Conservation (phyloP, 371 early-diverging fungal species). For the Mortierella sp. region DNA sequence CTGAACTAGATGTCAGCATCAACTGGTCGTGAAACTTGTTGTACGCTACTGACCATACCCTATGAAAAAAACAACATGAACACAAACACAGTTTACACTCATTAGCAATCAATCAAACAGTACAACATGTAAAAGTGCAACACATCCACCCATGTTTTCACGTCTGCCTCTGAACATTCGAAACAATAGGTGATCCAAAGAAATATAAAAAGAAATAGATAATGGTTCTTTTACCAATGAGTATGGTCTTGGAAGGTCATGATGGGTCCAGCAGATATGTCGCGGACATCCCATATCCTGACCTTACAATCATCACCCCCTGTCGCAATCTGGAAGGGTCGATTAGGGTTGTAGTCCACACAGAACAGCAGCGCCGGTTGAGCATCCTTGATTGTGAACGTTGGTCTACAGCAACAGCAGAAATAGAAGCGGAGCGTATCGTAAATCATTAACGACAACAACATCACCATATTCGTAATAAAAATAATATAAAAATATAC, state of each 20-base stretch:
- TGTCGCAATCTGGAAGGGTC: conserved; percentile 83
- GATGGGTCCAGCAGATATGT: conserved; percentile 62
- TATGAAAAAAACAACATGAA: conserved; percentile 30
- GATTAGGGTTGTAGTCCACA: conserved; percentile 90
- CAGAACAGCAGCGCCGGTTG: conserved; percentile 79
- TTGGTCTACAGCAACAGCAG: conserved; percentile 30
- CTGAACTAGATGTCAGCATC: conserved; percentile 86
- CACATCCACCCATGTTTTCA: not conserved
- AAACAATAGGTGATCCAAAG: not conserved
- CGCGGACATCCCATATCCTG: conserved; percentile 89
- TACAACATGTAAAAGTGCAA: not conserved
- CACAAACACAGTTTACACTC: not conserved
- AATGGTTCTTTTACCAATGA: conserved; percentile 79
- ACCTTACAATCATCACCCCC: conserved; percentile 90
- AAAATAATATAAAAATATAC: no score
- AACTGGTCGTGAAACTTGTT: conserved; percentile 94
- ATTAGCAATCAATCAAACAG: not conserved
- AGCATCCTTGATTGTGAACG: conserved; percentile 66
- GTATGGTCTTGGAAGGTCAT: conserved; percentile 82
- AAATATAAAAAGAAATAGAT: not conserved
- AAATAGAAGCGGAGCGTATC: no score
- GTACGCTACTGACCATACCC: conserved; percentile 89
- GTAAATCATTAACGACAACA: no score
- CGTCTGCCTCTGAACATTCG: not conserved
- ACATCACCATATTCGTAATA: no score